A percentile compares a stretch with the other conserved stretches of the same genome.
Conservation (phyloP, 1,139 yeast genomes). For the Groenewaldozyma sp. region DNA sequence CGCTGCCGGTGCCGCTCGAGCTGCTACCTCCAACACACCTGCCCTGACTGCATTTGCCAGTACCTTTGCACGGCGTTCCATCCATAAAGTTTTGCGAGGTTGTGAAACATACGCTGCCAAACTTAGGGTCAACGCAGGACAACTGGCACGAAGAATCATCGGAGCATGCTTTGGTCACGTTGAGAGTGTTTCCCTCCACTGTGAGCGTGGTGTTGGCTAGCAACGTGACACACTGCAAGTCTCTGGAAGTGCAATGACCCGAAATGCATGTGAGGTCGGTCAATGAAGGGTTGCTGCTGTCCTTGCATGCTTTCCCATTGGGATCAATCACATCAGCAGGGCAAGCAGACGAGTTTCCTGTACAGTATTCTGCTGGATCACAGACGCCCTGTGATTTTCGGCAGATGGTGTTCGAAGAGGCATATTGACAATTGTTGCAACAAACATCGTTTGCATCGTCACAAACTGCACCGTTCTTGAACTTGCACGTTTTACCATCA, state of each 20-base stretch:
- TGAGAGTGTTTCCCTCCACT: constrained; percentile 20
- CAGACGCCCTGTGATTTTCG: constrained; percentile 31
- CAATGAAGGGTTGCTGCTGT: constrained; percentile 11
- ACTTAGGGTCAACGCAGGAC: constrained; percentile 25
- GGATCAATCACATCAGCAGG: constrained; percentile 24
- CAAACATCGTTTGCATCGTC: constrained; percentile 32
- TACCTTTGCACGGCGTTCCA: constrained; percentile 31
- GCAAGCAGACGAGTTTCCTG: constrained; percentile 30
- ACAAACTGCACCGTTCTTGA: constrained; percentile 28
- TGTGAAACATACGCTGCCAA: constrained; percentile 23
- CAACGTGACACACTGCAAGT: constrained; percentile 27
- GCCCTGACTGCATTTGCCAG: constrained; percentile 29
- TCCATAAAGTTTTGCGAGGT: constrained; percentile 30
- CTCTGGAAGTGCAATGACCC: constrained; percentile 33
- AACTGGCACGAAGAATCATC: constrained; percentile 27
- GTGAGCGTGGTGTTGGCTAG: constrained; percentile 23
- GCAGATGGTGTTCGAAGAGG: constrained; percentile 25
- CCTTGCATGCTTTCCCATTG: constrained; percentile 27
- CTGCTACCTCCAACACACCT: constrained; percentile 24
- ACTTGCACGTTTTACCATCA: constrained; percentile 31
- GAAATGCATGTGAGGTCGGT: constrained; percentile 27
- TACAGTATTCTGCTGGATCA: constrained; percentile 30
- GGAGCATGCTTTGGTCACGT: constrained; percentile 26
- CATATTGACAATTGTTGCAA: constrained; percentile 28
- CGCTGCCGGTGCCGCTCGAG: constrained; percentile 6